Conservation (phyloP, 202 grass and related monocot genomes). For the Carex arenaria region DNA sequence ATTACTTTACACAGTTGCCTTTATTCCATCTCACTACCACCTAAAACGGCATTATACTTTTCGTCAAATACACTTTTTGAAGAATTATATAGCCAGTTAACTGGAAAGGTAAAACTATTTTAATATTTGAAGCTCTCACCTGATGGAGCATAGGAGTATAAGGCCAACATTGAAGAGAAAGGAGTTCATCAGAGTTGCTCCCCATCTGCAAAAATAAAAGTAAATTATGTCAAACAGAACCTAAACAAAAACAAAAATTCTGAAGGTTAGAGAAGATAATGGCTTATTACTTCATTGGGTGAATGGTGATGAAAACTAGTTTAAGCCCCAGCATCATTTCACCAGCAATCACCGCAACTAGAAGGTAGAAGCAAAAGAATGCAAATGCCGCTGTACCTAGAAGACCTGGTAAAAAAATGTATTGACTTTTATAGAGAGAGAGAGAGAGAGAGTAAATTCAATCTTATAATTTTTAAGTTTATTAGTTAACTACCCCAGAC, state of each 20-base stretch:
- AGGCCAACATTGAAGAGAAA: constrained; percentile 89
- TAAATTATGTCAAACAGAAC: constrained; percentile 4
- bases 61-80: not conserved
- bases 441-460: not conserved
- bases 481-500: constrained; percentile 68
- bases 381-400: constrained; percentile 98
- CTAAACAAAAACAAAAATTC: not conserved
- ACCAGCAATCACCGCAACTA: constrained; percentile 90
- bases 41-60: not conserved
- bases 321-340: constrained; percentile 84
- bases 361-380: constrained; percentile 98
- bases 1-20: not conserved
- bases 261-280: not conserved
- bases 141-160: constrained; percentile 88
- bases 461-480: not conserved
- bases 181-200: constrained; percentile 75
- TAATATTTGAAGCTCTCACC: constrained; percentile 34
- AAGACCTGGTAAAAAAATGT: constrained; percentile 53
- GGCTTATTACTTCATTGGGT: constrained; percentile 80
- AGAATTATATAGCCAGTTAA: not conserved
- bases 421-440: not conserved
- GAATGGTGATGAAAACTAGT: constrained; percentile 86
- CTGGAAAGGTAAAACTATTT: constrained; percentile 3
- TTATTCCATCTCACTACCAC: not conserved
- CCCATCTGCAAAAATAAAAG: constrained; percentile 51